phyloP scores from a whole-genome alignment of 805 yeast species.

The Candida endomychidarum region DNA sequence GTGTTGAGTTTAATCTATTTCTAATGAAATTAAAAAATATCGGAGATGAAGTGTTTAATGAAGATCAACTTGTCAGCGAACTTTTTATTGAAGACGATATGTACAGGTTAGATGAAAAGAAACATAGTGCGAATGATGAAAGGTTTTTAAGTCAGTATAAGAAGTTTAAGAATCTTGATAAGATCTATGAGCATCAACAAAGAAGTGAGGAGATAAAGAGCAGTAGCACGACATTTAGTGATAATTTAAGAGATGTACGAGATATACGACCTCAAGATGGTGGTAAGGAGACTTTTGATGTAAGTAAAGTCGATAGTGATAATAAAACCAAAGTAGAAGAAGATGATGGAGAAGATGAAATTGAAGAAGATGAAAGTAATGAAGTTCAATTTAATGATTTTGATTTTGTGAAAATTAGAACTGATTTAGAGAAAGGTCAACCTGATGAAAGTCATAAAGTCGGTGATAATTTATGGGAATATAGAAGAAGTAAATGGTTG shows the following conservation, averaged over 20 bases:
- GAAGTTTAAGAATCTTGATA: constrained; percentile 31
- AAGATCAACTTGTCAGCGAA: constrained; percentile 51
- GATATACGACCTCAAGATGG: constrained; percentile 1
- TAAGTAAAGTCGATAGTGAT: constrained; percentile 6
- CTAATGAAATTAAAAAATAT: constrained; percentile 36
- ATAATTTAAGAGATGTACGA: not conserved
- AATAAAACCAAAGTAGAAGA: constrained; percentile 14
- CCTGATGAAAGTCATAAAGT: constrained; percentile 19
- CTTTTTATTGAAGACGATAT: constrained; percentile 45
- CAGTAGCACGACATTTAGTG: constrained; percentile 14
- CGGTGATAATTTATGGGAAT: constrained; percentile 69
- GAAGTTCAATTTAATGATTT: constrained; percentile 21
- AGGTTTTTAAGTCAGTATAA: constrained; percentile 32
- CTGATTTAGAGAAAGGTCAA: no score
- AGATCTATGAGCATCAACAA: constrained; percentile 26
- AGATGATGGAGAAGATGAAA: constrained; percentile 5
- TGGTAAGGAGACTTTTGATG: not conserved
- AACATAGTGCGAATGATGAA: constrained; percentile 29
- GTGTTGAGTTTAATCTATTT: constrained; percentile 38
- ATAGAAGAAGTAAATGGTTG: constrained; percentile 69
- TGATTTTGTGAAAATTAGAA: constrained; percentile 27
- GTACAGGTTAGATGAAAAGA: constrained; percentile 29
- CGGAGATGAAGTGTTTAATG: constrained; percentile 49
- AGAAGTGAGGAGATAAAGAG: constrained; percentile 15
- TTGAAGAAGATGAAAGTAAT: constrained; percentile 7